Conservation (phyloP, 305 asterid genomes). For the Fraxinus latifolia region DNA sequence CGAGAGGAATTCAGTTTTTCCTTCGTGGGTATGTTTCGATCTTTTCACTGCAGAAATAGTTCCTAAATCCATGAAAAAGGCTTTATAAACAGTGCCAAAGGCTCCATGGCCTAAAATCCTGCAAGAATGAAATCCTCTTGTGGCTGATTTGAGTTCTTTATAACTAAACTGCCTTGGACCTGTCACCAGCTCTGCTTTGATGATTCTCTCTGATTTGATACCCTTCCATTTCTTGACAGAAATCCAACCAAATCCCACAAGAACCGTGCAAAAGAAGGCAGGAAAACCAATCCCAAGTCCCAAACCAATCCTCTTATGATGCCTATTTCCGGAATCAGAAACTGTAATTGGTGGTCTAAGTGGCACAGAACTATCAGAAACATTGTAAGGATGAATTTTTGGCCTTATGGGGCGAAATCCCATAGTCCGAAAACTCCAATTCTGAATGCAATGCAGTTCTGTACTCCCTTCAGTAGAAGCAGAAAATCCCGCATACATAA, state of each 20-base stretch:
- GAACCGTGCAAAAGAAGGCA: constrained; percentile 28
- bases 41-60: constrained; percentile 41
- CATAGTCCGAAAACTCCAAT: constrained; percentile 40
- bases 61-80: constrained; percentile 28
- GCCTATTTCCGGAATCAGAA: constrained; percentile 24
- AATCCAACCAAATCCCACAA: constrained; percentile 27
- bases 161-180: constrained; percentile 41
- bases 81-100: constrained; percentile 51
- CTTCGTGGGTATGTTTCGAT: constrained; percentile 45
- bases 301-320: constrained; percentile 33
- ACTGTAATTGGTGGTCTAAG: constrained; percentile 28
- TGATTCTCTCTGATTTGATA: constrained; percentile 24
- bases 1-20: constrained; percentile 41
- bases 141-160: constrained; percentile 42
- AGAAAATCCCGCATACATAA: constrained; percentile 44
- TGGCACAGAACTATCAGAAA: constrained; percentile 33
- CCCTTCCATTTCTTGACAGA: constrained; percentile 38
- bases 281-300: constrained; percentile 45
- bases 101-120: constrained; percentile 50
- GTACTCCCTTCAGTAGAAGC: constrained; percentile 54
- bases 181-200: constrained; percentile 37
- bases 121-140: constrained; percentile 44
- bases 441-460: constrained; percentile 35
- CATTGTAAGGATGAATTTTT: constrained; percentile 37
- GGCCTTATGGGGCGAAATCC: constrained; percentile 33